Base-by-base conservation (phyloP, 352 stramenopile genomes). In the Phytopythium aichiense region DNA sequence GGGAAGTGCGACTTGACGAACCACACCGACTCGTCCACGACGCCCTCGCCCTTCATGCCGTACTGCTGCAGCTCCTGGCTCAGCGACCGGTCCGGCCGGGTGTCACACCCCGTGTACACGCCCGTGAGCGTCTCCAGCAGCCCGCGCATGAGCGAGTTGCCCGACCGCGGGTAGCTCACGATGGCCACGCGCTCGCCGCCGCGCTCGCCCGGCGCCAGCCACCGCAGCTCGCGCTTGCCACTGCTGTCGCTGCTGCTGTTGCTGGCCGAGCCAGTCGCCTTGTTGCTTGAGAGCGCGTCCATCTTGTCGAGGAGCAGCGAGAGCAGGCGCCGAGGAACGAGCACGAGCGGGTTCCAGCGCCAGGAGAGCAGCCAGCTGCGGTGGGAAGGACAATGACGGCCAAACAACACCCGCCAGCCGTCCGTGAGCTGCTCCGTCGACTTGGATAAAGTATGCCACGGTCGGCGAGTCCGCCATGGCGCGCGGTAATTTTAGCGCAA, bases 1-100 rank as follows among this genome's bases (percentile, higher is more conserved):
- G 97, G 97, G 65, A 96, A 99, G 77, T 99, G 97, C 31, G 96
- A 98, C 81, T 99, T 99, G 22, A 99, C 95, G 64, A 99, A 95
- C 71, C 88, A 92, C n/a, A 99, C 94, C 16, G 83, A 88, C 15
- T 97, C 90, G 61, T 98, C 92, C 40, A 98, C 88, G 38, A 99
- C 80, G n/a, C 96, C 97, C 74, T 94, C 87, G 55, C 87, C 89
- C 69, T 97, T 91, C 81, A 97, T 94, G 58, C 91, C 91, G 69
- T 89, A 96, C 40, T 89, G 71, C 57, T 93, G 77, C 56, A 98
- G 70, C 64, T 94, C 91, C 60, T 91, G 77, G 38, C 89, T 98
- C 6, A 98, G 76, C 28, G 91, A 90, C 11, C 96, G 89, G 76
- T 98, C 94, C 8, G 96, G 96, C 13, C 94, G 83, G 7, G 96